Conservation (phyloP, 202 grass and related monocot genomes). For the Schoenoplectus tabernaemontani region DNA sequence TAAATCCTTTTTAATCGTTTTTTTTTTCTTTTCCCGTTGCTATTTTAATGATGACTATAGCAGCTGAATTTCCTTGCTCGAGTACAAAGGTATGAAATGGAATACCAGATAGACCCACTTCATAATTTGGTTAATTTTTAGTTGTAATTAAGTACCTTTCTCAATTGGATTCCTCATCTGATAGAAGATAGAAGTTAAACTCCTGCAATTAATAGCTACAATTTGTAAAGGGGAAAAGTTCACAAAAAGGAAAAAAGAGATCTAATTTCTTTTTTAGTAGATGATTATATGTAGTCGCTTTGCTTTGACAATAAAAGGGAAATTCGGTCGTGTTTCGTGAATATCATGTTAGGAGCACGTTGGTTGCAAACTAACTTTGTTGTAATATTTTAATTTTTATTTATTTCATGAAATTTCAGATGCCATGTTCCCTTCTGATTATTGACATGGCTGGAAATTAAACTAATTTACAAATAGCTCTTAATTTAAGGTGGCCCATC, state of each 20-base stretch:
- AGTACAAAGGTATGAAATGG: constrained; percentile 5
- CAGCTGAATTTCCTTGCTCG: not conserved
- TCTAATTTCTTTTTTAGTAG: no score
- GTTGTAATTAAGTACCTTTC: not conserved
- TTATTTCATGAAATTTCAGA: not conserved
- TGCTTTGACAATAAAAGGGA: not conserved
- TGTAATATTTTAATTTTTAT: not conserved
- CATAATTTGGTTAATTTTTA: not conserved
- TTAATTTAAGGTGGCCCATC: no score
- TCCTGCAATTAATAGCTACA: no score
- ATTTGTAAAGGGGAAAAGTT: no score
- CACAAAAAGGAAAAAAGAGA: no score
- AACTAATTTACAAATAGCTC: no score
- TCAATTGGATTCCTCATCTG: not conserved
- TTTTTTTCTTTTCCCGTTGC: not conserved
- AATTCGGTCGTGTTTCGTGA: no score
- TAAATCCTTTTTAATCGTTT: not conserved
- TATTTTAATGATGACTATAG: not conserved
- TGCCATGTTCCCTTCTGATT: constrained; percentile 12
- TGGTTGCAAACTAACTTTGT: constrained; percentile 8
- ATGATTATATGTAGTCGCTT: no score
- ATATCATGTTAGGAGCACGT: constrained; percentile 19
- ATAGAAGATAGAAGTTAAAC: not conserved
- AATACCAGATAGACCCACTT: constrained; percentile 11
- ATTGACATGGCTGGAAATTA: no score